These are phyloP conservation scores for Pythium insidiosum DNA, from an alignment of 352 stramenopile genomes.

Conservation along the genomic window DNA sequence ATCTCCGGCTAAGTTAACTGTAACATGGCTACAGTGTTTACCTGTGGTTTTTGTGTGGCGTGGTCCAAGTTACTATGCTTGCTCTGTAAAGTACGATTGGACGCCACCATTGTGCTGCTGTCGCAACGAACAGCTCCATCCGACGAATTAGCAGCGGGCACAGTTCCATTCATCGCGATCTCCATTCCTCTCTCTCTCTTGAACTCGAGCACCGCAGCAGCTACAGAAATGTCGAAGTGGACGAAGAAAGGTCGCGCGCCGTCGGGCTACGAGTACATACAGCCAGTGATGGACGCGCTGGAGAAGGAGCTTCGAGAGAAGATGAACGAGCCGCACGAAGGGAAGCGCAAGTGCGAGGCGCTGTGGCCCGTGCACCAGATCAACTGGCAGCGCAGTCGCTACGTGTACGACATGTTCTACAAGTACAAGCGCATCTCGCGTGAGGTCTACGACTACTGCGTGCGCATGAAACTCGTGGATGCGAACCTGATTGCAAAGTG, in stretches of 20 bases:
- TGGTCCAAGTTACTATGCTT: too few species aligned
- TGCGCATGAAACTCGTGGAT: constrained; percentile 93
- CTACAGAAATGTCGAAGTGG: constrained; percentile 92
- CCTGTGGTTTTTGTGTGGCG: too few species aligned
- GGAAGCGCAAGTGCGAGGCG: constrained; percentile 95
- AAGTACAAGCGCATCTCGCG: constrained; percentile 93
- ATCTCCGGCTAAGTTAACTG: too few species aligned
- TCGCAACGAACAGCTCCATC: too few species aligned
- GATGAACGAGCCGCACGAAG: constrained; percentile 96
- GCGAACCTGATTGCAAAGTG: constrained; percentile 98
- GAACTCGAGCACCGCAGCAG: too few species aligned
- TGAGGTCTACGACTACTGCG: constrained; percentile 98
- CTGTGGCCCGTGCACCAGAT: constrained; percentile 99
- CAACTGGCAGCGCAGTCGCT: constrained; percentile 97
- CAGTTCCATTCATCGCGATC: too few species aligned
- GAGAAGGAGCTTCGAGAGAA: constrained; percentile 96
- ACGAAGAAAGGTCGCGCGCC: constrained; percentile 83
- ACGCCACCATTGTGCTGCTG: too few species aligned
- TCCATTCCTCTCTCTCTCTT: too few species aligned
- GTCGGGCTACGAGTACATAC: constrained; percentile 92
- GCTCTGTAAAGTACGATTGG: too few species aligned
- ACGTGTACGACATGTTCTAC: constrained; percentile 99
- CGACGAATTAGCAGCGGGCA: too few species aligned
- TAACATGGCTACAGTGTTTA: too few species aligned
- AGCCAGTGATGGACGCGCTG: constrained; percentile 94